phyloP scores from a whole-genome alignment of 805 yeast species.

The Candida caryicola region DNA sequence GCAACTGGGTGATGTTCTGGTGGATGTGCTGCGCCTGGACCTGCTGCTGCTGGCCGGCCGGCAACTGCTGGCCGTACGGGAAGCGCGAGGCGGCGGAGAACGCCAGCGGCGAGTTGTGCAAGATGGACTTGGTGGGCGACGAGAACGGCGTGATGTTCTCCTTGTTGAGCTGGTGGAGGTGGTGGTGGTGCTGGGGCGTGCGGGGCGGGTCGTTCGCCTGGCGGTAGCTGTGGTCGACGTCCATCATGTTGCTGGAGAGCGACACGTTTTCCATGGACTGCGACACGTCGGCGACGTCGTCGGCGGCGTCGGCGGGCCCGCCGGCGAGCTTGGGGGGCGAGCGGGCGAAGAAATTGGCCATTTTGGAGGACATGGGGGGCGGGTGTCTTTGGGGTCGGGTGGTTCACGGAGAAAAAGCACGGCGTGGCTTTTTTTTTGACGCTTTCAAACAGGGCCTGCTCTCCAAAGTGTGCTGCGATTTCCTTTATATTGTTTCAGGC shows the following conservation, averaged over 20 bases:
- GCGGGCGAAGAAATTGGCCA: conserved; percentile 18
- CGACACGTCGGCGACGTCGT: conserved; percentile 36
- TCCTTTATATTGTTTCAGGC: background rate
- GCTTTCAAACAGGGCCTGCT: background rate
- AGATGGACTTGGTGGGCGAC: conserved; percentile 37
- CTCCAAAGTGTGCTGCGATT: background rate
- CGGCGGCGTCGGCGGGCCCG: background rate
- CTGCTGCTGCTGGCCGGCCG: conserved; percentile 11
- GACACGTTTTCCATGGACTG: conserved; percentile 45
- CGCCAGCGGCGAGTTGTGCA: conserved; percentile 28
- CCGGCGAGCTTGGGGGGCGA: conserved; percentile 15
- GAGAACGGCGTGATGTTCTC: conserved; percentile 36
- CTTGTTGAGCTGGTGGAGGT: conserved; percentile 24
- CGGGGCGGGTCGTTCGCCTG: conserved; percentile 13
- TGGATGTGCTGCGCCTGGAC: conserved; percentile 16
- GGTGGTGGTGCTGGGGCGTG: conserved; percentile 13
- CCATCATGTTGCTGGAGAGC: conserved; percentile 35
- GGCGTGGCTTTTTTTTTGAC: too few species aligned
- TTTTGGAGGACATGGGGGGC: conserved; percentile 6
- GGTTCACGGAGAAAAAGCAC: too few species aligned
- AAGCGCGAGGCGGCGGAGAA: conserved; percentile 8
- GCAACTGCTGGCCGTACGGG: conserved; percentile 10
- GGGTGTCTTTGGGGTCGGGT: background rate
- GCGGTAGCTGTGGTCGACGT: conserved; percentile 33
- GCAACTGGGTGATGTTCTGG: conserved; percentile 32